These are phyloP conservation scores for Podospora pseudopauciseta DNA, from an alignment of 495 filamentous ascomycete genomes.

Conservation along the genomic window DNA sequence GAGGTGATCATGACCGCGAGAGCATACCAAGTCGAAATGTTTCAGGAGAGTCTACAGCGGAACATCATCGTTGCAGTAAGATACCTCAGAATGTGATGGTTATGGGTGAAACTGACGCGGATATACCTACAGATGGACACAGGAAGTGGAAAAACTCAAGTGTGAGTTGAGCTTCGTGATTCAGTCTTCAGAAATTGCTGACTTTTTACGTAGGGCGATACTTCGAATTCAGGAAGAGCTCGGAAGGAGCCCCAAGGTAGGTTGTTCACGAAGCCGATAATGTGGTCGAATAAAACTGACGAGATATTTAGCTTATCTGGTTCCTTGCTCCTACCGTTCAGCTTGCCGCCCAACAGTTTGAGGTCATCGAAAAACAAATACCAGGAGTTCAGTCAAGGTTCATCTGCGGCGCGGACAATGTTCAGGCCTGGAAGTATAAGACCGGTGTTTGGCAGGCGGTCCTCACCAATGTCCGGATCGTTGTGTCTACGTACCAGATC, in stretches of 20 bases:
- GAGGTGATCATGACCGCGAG: conserved; percentile 48
- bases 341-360: conserved; percentile 69
- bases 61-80: conserved; percentile 84
- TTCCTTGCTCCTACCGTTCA: conserved; percentile 78
- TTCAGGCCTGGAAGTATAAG: conserved; percentile 72
- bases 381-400: conserved; percentile 59
- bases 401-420: conserved; percentile 64
- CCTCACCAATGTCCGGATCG: conserved; percentile 62
- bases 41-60: conserved; percentile 69
- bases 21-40: conserved; percentile 87
- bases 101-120: neutral
- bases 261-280: too few species aligned
- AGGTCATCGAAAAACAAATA: conserved; percentile 59
- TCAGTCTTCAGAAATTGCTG: neutral
- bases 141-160: conserved; percentile 85
- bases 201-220: conserved; percentile 57
- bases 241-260: conserved; percentile 61
- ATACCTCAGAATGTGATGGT: neutral
- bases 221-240: conserved; percentile 73
- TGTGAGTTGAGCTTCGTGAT: conserved; percentile 53
- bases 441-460: conserved; percentile 65
- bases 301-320: conserved; percentile 64
- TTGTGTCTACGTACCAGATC: conserved; percentile 74
- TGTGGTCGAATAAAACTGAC: conserved; percentile 21
- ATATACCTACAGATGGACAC: conserved; percentile 72